Base-by-base conservation (phyloP, 176 grass and related monocot genomes). In the Carex pumila region DNA sequence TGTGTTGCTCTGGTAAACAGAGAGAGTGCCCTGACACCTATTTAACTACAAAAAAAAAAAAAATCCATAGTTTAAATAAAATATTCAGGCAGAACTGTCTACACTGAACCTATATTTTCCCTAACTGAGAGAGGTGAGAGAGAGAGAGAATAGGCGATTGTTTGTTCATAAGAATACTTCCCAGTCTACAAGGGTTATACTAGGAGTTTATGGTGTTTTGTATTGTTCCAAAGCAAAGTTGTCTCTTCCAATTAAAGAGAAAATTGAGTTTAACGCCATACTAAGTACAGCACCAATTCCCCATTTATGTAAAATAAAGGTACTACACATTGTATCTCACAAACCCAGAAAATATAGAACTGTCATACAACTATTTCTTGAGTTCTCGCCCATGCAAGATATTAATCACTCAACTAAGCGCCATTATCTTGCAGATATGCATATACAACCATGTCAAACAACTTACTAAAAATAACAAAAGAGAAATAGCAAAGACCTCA, bases 1-100 rank as follows among this genome's bases (percentile, higher is more conserved):
- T 87, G 94, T 92, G 80, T 97, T 97, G 88, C 87, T 97, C 83
- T 91, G 87, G 85, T 94, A 97, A 30, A 97, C 95, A 69, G 92
- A 91, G 61, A 91, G 85, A 11, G 95, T 97, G 65, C 95, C 95
- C 87, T 91, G 95, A 70, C 84, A 94, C 77, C 89, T 97, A 79
- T 97, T 97, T 85, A 91, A 85, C 95, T 97, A 89, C 67, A 92
- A 83, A 83, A 71, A 39, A 70, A 83, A 83, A 71, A 39, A 71
- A 87, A 83, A 61, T 3, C 17, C 43, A 52, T 22, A 74, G 59
- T 76, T 55, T 12, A 55, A 76, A 76, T 55, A 11, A 54, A 76
- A 55, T 76, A 25, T 55, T 19, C 47, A 55, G 49, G 72, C 8
- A 76, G 4, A 76, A 55, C 72, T 17, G 72, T 55, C 43, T 74